These are phyloP conservation scores for Candida pseudoviswanathii DNA, from an alignment of 1,139 yeast species.

Conservation along the genomic window DNA sequence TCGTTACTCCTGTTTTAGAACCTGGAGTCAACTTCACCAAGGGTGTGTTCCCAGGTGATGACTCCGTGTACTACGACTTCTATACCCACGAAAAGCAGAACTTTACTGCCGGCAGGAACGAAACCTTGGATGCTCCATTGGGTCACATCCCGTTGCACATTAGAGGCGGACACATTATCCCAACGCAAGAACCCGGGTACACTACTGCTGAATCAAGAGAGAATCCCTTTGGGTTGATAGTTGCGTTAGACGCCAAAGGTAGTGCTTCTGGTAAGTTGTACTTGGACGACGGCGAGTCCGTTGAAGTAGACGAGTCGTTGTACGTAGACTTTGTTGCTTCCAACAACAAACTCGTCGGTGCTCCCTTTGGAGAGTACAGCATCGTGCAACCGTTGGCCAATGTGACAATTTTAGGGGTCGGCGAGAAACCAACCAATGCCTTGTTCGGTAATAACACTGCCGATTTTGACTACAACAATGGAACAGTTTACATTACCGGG, in stretches of 20 bases:
- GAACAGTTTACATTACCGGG: conserved; percentile 20
- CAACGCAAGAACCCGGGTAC: conserved; percentile 32
- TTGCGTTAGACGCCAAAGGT: conserved; percentile 25
- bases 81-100: conserved; percentile 26
- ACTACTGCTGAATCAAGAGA: conserved; percentile 30
- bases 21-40: conserved; percentile 25
- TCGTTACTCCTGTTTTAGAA: conserved; percentile 26
- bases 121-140: conserved; percentile 24
- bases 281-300: conserved; percentile 32
- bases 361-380: conserved; percentile 21
- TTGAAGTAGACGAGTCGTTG: conserved; percentile 20
- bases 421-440: conserved; percentile 21
- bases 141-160: conserved; percentile 26
- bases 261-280: conserved; percentile 23
- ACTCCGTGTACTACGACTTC: conserved; percentile 35
- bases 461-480: conserved; percentile 16
- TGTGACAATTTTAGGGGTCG: conserved; percentile 28
- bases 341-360: conserved; percentile 17
- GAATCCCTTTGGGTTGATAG: conserved; percentile 30
- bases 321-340: conserved; percentile 22
- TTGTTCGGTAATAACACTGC: conserved; percentile 18
- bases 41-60: conserved; percentile 27
- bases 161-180: conserved; percentile 24
- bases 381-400: conserved; percentile 26
- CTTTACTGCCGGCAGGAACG: conserved; percentile 23